Evolutionary conservation across 306 rosid genomes (phyloP).

Genomic region (Hippophae gyantsensis): DNA sequence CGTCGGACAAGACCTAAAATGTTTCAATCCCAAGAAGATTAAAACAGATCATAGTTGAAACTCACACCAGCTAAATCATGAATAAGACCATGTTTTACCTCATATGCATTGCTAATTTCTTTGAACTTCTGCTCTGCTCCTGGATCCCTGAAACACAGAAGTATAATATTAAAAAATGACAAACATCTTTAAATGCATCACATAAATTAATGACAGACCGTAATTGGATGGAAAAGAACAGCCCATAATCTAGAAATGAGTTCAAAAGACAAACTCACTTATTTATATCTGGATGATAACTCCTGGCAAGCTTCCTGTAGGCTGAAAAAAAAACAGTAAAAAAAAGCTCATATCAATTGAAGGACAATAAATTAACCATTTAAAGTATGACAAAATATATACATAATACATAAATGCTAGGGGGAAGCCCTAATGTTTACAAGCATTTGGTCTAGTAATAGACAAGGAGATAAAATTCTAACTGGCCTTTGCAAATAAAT

Average conservation of each 20-base stretch:
- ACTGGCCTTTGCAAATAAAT: neutral
- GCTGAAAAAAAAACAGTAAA: slow-evolving; percentile 47
- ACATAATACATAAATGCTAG: too few relatives aligned
- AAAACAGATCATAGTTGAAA: slow-evolving; percentile 3
- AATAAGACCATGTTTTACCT: slow-evolving; percentile 39
- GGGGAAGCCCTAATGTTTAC: too few relatives aligned
- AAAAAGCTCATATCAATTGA: neutral
- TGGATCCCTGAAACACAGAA: slow-evolving; percentile 54
- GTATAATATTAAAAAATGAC: slow-evolving; percentile 7
- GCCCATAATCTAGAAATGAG: too few relatives aligned
- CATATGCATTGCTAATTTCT: slow-evolving; percentile 90
- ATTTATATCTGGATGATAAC: slow-evolving; percentile 91
- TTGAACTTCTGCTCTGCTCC: slow-evolving; percentile 87
- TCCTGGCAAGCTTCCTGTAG: slow-evolving; percentile 93
- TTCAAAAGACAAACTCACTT: slow-evolving; percentile 51
- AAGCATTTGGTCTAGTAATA: too few relatives aligned
- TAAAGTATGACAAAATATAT: neutral
- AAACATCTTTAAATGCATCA: neutral
- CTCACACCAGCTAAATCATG: slow-evolving; percentile 14
- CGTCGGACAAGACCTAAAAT: slow-evolving; percentile 88
- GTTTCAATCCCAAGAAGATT: slow-evolving; percentile 16
- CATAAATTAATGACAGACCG: too few relatives aligned
- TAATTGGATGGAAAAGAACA: too few relatives aligned
- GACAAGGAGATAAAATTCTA: too few relatives aligned
- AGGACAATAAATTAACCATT: too few relatives aligned